Base-by-base conservation (phyloP, 2,329 filamentous ascomycete genomes). In the Thielaviopsis populi region DNA sequence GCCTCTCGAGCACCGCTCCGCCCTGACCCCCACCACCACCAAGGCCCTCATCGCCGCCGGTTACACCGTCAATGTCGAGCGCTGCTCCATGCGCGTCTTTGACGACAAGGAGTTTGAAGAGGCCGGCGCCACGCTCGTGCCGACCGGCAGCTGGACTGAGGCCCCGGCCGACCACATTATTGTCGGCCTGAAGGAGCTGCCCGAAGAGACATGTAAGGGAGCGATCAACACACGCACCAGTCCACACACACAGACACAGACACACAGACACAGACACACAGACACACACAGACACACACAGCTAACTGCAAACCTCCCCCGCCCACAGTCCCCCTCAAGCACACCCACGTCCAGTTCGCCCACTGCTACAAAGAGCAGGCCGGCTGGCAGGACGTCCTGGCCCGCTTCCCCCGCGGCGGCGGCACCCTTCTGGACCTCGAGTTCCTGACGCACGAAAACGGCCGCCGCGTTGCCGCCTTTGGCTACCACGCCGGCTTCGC, bases 351-450 rank as follows among this genome's bases (percentile, higher is more conserved):
- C 68, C 82, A 86, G 69, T 90, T 91, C 70, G 82, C 82, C 43
- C 86, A 90, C 72, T 86, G 84, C 75, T 89, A 85, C 77, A 90
- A 91, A 80, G 76, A 82, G 68, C 89, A 94, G 75, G 83, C 76
- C 33, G 87, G 86, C 33, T 96, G 89, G 89, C 83, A 89, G 65
- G 80, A 82, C 50, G 88, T 90, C 5, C 83, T 96, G n/a, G 80
- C 84, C 65, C 82, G 91, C 64, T 96, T 91, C 74, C 81, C 87
- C 33, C 81, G 83, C 27, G 90, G 89, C 65, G 83, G 84, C 63
- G 89, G 89, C 69, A 86, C 83, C 0, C 82, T 96, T 15, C 83
- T 91, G 66, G 91, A 96, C 70, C 81, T 96, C 43, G 91, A 96
- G 73, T 96, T 96, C 73, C 79, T 96, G 43, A 82, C 83, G 46